phyloP scores from a whole-genome alignment of 805 yeast genomes.

The Zygoascus biomembranicola region DNA sequence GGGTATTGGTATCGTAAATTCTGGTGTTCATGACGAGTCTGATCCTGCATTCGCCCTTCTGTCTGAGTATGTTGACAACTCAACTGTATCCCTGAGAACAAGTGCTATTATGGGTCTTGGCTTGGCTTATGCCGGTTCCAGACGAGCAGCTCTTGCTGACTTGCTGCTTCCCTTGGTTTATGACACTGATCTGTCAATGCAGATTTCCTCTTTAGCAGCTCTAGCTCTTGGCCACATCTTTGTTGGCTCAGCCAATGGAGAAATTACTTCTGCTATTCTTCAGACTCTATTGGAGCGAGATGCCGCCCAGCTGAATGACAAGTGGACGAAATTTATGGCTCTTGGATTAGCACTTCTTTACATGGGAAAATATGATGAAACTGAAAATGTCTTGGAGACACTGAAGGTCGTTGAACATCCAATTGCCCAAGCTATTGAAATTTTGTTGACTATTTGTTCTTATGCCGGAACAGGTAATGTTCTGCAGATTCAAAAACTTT shows the following conservation, averaged over 20 bases:
- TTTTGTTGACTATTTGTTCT: slow-evolving; percentile 84
- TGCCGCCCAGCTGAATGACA: slow-evolving; percentile 63
- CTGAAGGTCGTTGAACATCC: slow-evolving; percentile 95
- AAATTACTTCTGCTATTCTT: slow-evolving; percentile 82
- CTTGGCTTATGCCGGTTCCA: slow-evolving; percentile 89
- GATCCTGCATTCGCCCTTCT: slow-evolving; percentile 84
- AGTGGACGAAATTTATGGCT: slow-evolving; percentile 85
- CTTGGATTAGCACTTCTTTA: slow-evolving; percentile 85
- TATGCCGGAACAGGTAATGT: slow-evolving; percentile 98
- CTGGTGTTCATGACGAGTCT: slow-evolving; percentile 92
- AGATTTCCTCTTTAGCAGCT: slow-evolving; percentile 78
- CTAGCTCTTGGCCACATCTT: slow-evolving; percentile 88
- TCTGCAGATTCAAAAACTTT: slow-evolving; percentile 80
- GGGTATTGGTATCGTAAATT: slow-evolving; percentile 87
- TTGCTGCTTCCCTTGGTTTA: slow-evolving; percentile 75
- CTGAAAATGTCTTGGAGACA: slow-evolving; percentile 82
- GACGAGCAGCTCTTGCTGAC: slow-evolving; percentile 73
- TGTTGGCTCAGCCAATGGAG: slow-evolving; percentile 95
- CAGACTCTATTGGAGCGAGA: slow-evolving; percentile 86
- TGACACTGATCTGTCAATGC: slow-evolving; percentile 65
- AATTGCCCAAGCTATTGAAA: slow-evolving; percentile 79
- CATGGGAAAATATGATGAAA: slow-evolving; percentile 91
- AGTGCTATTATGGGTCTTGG: slow-evolving; percentile 90
- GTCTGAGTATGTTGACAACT: slow-evolving; percentile 65
- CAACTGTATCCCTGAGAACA: slow-evolving; percentile 55